Base-by-base conservation (phyloP, 257 asterid genomes). In the Nicotiana noctiflora region DNA sequence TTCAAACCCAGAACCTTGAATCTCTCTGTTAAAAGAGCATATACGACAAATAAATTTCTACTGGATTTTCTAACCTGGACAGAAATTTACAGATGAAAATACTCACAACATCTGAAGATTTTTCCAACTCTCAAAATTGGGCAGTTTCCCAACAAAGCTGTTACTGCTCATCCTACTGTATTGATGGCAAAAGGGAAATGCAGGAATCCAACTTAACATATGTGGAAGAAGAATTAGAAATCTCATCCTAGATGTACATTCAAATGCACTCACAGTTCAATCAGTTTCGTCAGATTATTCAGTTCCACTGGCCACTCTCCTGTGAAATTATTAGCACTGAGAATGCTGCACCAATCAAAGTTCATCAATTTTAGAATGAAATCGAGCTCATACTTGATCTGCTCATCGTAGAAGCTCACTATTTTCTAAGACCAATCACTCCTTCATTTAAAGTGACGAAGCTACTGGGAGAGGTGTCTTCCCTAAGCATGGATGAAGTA, bases 101-200 rank as follows among this genome's bases (percentile, higher is more conserved):
- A 82, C 93, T 89, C 85, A 91, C 95, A 92, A 29, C 75, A 0
- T 70, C 76, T 82, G 79, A 56, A 92, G 95, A 63, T 84, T 85
- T 74, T 34, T 84, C 92, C 88, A 91, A 31, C 81, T 79, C 14
- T 19, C 62, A 19, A 90, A 90, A 84, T 79, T 80, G 44, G 92
- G 94, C 51, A 91, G 27, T 46, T 81, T 81, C 68, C 97, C 94
- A 59, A 80, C 84, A 84, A 92, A 92, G 53, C 76, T 75, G 76
- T 86, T 91, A 82, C 91, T 89, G 89, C 89, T 88, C 79, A 91
- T 78, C 87, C 91, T 84, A 66, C 94, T 91, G 90, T 81, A 65
- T 49, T 44, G 29, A 57, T 18, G 76, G 37, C 64, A 46, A 53
- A 8, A 77, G 19, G 29, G 19, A 78, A 72, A 72, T 57, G 37